Conservation (phyloP, 2,329 filamentous ascomycete species). For the Dendrostoma leiphaemia region DNA sequence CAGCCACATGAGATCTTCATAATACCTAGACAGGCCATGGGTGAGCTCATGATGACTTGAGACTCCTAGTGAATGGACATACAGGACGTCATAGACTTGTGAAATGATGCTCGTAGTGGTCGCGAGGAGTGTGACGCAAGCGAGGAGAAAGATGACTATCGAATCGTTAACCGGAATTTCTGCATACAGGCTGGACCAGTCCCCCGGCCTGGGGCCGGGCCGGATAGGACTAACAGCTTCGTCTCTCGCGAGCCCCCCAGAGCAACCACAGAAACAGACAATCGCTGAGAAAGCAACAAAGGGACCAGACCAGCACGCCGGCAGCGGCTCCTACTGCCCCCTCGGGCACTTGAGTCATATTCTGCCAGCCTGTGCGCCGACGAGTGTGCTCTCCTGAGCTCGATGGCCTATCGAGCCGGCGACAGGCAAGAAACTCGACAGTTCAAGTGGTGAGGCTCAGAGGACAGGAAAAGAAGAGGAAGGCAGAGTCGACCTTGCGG, state of each 20-base stretch:
- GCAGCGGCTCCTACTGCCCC: constrained; percentile 10
- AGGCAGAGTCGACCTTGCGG: background rate
- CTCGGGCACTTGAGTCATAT: constrained; percentile 15
- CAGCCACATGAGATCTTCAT: constrained; percentile 14
- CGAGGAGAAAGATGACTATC: constrained; percentile 10
- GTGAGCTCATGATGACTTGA: background rate
- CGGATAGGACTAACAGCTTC: constrained; percentile 10
- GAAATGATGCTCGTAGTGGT: constrained; percentile 12
- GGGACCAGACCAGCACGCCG: constrained; percentile 8
- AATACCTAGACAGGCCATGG: constrained; percentile 4
- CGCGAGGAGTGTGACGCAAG: constrained; percentile 6
- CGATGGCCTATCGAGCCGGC: background rate
- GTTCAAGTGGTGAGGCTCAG: no score
- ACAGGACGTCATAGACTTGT: constrained; percentile 10
- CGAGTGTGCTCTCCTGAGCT: background rate
- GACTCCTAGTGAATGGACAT: background rate
- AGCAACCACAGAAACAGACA: constrained; percentile 16
- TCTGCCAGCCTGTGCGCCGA: background rate
- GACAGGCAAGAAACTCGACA: background rate
- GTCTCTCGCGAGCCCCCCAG: constrained; percentile 15
- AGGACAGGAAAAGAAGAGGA: no score
- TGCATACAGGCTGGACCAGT: background rate
- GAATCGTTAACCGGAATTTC: background rate
- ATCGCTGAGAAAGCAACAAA: constrained; percentile 4
- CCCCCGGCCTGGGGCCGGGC: no score